Evolutionary conservation across 1,139 yeast species (phyloP), one percentile per base, ranked within the genome.

Genomic region (Wickerhamomyces sp.): DNA sequence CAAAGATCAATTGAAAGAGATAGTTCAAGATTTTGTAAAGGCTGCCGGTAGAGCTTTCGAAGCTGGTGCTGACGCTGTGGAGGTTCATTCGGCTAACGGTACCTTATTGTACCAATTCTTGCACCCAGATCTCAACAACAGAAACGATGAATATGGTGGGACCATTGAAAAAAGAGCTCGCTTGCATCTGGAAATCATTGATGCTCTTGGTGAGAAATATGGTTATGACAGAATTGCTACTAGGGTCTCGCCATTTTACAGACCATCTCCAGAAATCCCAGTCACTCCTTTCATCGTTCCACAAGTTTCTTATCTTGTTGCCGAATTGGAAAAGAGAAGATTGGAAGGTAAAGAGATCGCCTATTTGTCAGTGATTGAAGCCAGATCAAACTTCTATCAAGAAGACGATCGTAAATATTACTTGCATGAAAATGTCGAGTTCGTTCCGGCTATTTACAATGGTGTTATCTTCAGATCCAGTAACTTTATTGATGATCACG

Each of bases 341-440:
- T 39, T 41, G 10, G 41, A 44, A 18, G 63, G 66, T 21, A 52
- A 61, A 26, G 47, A 55, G 22, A 40, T 70, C 20, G 79, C 79
- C 1, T 75, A 68, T 46, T 37, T 75, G n/a, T 72, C 71, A 23
- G 33, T 71, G 23, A 66, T 72, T 27, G 81, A 75, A 45, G 65
- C 68, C 22, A 41, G 52, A 34, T 44, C 36, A 2, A 41, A 37
- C 28, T 13, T 27, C 18, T 25, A 29, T 17, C 31, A 29, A 4
- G 45, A 41, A 19, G 40, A 34, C 19, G 37, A 20, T n/a, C 13
- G 25, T 24, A 9, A 16, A 8, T 10, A 24, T 8, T 24, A 15
- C 13, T 18, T 17, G 6, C 26, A 18, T 22, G 59, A 54, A 34
- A 39, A 39, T 19, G 55, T 52, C 33, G 53, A 46, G 6, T 58